Evolutionary conservation across 2,329 filamentous ascomycete genomes (phyloP).

Genomic region (Paracoccidioides brasiliensis): DNA sequence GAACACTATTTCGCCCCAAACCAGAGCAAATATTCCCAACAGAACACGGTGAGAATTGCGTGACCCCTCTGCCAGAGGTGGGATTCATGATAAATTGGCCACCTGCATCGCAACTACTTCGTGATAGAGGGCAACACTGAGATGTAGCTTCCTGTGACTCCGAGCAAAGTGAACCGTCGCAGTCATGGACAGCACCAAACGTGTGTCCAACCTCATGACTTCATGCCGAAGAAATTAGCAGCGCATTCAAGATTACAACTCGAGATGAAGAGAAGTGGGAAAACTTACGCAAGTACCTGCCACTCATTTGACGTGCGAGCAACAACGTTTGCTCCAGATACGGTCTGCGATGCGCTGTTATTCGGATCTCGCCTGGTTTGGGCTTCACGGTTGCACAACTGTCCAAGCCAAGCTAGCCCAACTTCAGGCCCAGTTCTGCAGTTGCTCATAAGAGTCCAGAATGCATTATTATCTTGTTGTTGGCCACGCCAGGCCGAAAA

Average conservation of each 20-base stretch:
- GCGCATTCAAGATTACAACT: not conserved
- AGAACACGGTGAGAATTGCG: constrained; percentile 71
- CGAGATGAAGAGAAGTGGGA: not conserved
- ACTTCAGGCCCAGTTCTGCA: constrained; percentile 72
- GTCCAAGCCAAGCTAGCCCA: constrained; percentile 79
- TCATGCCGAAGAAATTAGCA: not conserved
- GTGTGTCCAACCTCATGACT: constrained; percentile 80
- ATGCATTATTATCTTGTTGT: constrained; percentile 66
- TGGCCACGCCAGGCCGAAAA: constrained; percentile 83
- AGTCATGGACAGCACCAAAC: constrained; percentile 92
- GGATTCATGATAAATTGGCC: constrained; percentile 94
- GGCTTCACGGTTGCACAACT: constrained; percentile 46
- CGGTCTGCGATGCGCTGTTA: constrained; percentile 45
- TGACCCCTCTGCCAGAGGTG: constrained; percentile 60
- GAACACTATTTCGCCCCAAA: constrained; percentile 62
- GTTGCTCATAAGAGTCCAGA: constrained; percentile 77
- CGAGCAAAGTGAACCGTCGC: constrained; percentile 53
- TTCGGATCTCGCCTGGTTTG: constrained; percentile 3
- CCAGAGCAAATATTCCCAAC: constrained; percentile 91
- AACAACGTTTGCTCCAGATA: constrained; percentile 76
- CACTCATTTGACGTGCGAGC: constrained; percentile 72
- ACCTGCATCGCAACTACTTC: constrained; percentile 56
- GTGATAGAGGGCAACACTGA: constrained; percentile 69
- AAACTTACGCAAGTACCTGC: constrained; percentile 64
- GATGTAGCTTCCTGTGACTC: constrained; percentile 47